Evolutionary conservation across 2,329 filamentous ascomycete species (phyloP).

Genomic region (Penicillium sp.): DNA sequence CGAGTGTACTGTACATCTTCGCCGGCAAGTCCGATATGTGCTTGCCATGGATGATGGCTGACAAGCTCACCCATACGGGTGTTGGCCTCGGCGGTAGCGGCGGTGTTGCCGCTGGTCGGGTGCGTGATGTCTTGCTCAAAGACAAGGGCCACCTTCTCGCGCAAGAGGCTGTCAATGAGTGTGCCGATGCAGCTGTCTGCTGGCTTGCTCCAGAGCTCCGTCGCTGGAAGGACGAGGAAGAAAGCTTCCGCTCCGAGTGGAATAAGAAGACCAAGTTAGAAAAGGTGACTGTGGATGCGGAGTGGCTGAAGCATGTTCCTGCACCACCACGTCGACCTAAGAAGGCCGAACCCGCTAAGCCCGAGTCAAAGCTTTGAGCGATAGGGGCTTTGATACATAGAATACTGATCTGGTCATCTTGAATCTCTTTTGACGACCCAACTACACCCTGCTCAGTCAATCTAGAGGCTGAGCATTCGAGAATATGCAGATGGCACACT

Average conservation of each 20-base stretch:
- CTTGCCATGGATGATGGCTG: conserved; percentile 41
- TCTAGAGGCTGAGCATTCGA: neutral
- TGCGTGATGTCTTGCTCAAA: conserved; percentile 67
- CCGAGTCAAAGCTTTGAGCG: conserved; percentile 33
- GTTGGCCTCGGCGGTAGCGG: conserved; percentile 46
- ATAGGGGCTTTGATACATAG: conserved; percentile 1
- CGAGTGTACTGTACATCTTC: conserved; percentile 52
- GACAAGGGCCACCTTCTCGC: conserved; percentile 78
- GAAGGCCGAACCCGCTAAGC: conserved; percentile 16
- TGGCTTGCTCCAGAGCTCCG: conserved; percentile 64
- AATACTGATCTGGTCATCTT: neutral
- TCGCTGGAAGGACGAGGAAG: conserved; percentile 62
- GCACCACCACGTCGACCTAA: conserved; percentile 33
- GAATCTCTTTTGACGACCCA: neutral
- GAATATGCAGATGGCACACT: neutral
- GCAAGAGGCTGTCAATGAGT: conserved; percentile 73
- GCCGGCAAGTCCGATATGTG: conserved; percentile 49
- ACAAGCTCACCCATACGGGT: conserved; percentile 48
- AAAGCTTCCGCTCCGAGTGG: conserved; percentile 61
- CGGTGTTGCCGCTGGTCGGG: conserved; percentile 68
- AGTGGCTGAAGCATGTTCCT: conserved; percentile 54
- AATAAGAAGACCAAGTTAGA: conserved; percentile 52
- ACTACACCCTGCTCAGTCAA: too few relatives aligned
- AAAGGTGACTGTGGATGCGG: conserved; percentile 61
- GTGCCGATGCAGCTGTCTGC: conserved; percentile 62